These are phyloP conservation scores for Fusarium ramigenum DNA, from an alignment of 2,329 filamentous ascomycete genomes.

Conservation along the genomic window DNA sequence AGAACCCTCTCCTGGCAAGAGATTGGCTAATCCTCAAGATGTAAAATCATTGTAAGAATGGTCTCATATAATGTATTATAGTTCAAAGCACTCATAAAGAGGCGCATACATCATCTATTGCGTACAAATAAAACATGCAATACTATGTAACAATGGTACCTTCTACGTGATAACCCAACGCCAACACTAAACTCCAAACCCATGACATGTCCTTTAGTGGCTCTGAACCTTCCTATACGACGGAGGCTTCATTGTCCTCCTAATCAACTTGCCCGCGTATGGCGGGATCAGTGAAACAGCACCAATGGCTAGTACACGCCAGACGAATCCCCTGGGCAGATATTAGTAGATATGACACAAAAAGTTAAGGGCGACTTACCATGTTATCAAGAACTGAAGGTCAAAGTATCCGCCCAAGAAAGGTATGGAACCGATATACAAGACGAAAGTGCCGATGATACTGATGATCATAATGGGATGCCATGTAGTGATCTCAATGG, in stretches of 20 bases:
- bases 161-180: constrained; percentile 37
- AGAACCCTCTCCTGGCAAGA: constrained; percentile 47
- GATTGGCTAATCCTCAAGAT: constrained; percentile 65
- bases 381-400: constrained; percentile 77
- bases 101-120: constrained; percentile 21
- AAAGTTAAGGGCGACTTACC: constrained; percentile 55
- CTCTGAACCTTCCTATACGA: constrained; percentile 93
- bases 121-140: constrained; percentile 22
- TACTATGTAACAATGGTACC: constrained; percentile 24
- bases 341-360: constrained; percentile 23
- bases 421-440: constrained; percentile 86
- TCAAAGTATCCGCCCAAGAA: constrained; percentile 93
- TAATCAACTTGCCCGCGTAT: constrained; percentile 85
- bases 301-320: constrained; percentile 83
- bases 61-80: constrained; percentile 9
- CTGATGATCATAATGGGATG: constrained; percentile 89
- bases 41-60: constrained; percentile 40
- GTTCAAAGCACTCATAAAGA: constrained; percentile 11
- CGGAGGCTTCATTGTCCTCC: constrained; percentile 86
- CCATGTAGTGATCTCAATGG: constrained; percentile 96
- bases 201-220: constrained; percentile 53
- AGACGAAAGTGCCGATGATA: constrained; percentile 81
- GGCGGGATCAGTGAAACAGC: constrained; percentile 86
- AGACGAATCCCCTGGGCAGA: constrained; percentile 76
- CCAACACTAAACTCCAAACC: constrained; percentile 23